Evolutionary conservation across 495 filamentous ascomycete species (phyloP), one percentile per base, ranked within the genome.

Genomic region (Tirmania nivea): DNA sequence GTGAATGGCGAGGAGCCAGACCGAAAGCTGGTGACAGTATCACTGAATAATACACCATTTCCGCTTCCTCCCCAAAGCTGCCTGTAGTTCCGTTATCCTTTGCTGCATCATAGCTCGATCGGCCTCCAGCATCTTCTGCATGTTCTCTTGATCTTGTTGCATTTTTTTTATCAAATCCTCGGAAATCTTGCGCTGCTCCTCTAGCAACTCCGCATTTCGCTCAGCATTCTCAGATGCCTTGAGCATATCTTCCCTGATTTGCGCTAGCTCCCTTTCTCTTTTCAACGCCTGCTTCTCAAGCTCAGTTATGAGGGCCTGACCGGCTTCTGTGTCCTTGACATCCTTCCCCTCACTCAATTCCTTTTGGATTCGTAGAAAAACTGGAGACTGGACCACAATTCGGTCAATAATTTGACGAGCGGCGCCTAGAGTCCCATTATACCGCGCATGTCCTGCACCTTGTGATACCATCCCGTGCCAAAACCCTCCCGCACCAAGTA

Each of bases 291-390:
- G 25, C 25, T 31, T 31, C 25, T 31, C 25, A 31, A 31, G 25
- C 25, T 31, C 25, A 31, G 1, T 31, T 31, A 31, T 31, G 25
- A 31, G 25, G 7, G 65, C 60, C 48, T 42, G 50, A 2, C 67
- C 68, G 1, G 69, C 69, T 19, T 56, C 54, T 7, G 69, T 71
- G 52, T 70, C 50, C 36, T 63, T 55, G 31, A 69, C 54, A 10
- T 57, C 52, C 53, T 52, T 60, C 50, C 64, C 62, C 10, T 62
- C 55, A 31, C 58, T 54, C 12, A 66, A 58, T 55, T 70, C 66
- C 47, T 67, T 55, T 53, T 72, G 69, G 20, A 72, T 63, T 49
- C 62, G 59, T 11, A 67, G 58, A 53, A 59, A 56, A 12, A 63
- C 59, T 6, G 35, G 49, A 52, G 58, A 52, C 37, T 35, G 16